Evolutionary conservation across 768 basidiomycete species (phyloP), one percentile per base, ranked within the genome.

Genomic region (Coprinopsis strossmayeri): DNA sequence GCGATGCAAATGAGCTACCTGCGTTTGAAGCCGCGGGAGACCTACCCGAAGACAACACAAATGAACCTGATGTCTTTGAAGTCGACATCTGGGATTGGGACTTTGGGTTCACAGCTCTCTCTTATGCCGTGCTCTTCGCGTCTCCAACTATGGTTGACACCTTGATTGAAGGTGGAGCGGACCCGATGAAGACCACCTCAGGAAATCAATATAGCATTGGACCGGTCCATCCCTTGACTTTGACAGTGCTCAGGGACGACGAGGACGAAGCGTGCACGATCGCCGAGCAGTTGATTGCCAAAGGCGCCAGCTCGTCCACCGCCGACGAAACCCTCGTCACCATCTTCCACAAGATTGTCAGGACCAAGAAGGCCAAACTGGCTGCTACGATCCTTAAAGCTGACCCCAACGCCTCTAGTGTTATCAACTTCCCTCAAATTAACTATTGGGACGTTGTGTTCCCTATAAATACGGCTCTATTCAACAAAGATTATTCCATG

Each of bases 11-110:
- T 1, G 42, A 47, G 17, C 38, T 20, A 10, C 49, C 46, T 26
- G 32, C 48, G 25, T 52, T 40, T 13, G 44, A 30, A 30, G 63
- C 57, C 43, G 62, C n/a, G n/a, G 62, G 62, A 9, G 71, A 73
- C 37, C 61, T 74, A 3, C 73, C 72, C 0, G 78, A 78, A 34
- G 78, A 78, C 54, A 63, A 71, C 3, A 61, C 65, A 2, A 71
- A 77, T 37, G 63, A 64, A 28, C 77, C 77, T 0, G 81, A 82
- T 48, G 63, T 83, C 26, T 64, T 82, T n/a, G 74, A 79, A 37
- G 55, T 81, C 52, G 68, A 80, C 38, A 64, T 67, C 1, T 46
- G 67, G 0, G 81, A 82, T 57, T 84, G 81, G 81, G 81, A 82
- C 57, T 71, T 75, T 48, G 68, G 69, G 2, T 72, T 78, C 51